These are phyloP conservation scores for Cordyceps cicadae DNA, from an alignment of 2,329 filamentous ascomycete species.

Conservation along the genomic window DNA sequence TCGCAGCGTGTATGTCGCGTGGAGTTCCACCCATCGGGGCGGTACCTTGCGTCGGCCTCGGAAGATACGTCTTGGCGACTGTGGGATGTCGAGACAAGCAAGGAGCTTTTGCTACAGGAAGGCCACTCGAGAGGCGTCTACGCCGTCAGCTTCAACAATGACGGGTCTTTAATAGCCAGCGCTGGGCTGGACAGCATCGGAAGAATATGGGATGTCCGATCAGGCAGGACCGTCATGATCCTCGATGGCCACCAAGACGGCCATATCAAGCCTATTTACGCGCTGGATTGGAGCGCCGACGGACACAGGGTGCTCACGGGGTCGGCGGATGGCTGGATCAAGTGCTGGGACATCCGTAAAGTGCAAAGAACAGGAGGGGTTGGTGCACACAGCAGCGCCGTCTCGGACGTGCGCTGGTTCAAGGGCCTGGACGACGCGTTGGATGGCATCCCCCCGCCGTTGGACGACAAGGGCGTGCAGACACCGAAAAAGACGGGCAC, in stretches of 20 bases:
- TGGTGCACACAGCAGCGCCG: constrained; percentile 82
- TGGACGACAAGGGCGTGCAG: constrained; percentile 57
- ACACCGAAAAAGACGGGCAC: constrained; percentile 80
- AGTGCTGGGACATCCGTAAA: constrained; percentile 94
- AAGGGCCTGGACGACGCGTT: constrained; percentile 73
- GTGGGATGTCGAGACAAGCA: constrained; percentile 84
- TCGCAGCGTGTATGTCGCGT: constrained; percentile 80
- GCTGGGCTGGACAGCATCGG: constrained; percentile 94
- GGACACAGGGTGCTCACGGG: constrained; percentile 89
- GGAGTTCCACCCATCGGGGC: constrained; percentile 88
- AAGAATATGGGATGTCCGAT: constrained; percentile 88
- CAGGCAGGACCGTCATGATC: constrained; percentile 91
- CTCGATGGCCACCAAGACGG: constrained; percentile 77
- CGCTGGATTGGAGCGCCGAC: constrained; percentile 84
- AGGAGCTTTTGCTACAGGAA: constrained; percentile 81
- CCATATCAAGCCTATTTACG: constrained; percentile 85
- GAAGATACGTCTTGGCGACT: constrained; percentile 95
- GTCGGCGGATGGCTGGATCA: constrained; percentile 89
- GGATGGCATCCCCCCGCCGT: constrained; percentile 49
- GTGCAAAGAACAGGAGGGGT: constrained; percentile 77
- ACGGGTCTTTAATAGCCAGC: constrained; percentile 83
- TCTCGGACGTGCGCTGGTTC: constrained; percentile 90
- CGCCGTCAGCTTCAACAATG: constrained; percentile 77
- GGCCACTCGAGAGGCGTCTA: constrained; percentile 93
- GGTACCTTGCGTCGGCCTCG: constrained; percentile 84